Conservation (phyloP, 495 filamentous ascomycete genomes). For the Penicillium egyptiacum region DNA sequence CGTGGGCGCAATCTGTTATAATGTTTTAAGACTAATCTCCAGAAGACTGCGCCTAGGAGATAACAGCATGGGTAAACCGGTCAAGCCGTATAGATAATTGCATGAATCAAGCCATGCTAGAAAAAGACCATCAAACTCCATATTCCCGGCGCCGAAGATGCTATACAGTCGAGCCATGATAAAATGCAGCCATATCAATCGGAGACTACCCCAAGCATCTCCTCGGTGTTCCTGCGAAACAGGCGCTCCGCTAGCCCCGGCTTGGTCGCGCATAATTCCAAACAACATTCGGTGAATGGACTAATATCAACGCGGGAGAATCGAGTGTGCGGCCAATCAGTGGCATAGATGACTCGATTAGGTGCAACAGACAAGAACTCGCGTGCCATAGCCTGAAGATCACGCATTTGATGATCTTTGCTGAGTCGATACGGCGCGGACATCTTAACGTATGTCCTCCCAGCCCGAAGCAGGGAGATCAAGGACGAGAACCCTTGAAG, state of each 20-base stretch:
- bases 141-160: neutral
- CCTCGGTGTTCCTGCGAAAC: constrained; percentile 48
- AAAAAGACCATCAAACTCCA: neutral
- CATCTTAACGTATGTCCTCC: constrained; percentile 49
- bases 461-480: constrained; percentile 38
- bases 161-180: neutral
- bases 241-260: constrained; percentile 42
- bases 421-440: constrained; percentile 51
- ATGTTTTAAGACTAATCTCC: neutral
- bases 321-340: constrained; percentile 56
- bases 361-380: constrained; percentile 41
- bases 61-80: neutral
- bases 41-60: neutral
- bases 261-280: constrained; percentile 42
- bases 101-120: neutral
- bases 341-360: constrained; percentile 47
- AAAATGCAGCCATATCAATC: neutral
- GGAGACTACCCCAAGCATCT: constrained; percentile 31
- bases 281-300: constrained; percentile 44
- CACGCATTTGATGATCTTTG: constrained; percentile 35
- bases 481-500: constrained; percentile 47
- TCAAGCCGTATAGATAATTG: neutral
- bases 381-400: constrained; percentile 40
- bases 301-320: constrained; percentile 45
- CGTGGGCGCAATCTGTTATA: neutral